Base-by-base conservation (phyloP, 805 yeast genomes). In the Phaffomyces opuntiae region DNA sequence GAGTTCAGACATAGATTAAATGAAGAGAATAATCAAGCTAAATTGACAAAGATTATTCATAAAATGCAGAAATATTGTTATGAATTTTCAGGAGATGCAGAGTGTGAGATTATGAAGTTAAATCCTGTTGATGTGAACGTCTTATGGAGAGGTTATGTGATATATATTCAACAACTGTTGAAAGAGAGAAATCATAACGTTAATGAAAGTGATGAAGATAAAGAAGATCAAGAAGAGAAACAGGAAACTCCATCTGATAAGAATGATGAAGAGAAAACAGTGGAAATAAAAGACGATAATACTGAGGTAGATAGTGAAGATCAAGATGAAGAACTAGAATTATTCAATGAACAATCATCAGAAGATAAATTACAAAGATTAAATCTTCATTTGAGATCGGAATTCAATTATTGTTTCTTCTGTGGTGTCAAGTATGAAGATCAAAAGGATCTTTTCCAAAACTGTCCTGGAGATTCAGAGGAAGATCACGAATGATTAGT, bases 381-480 rank as follows among this genome's bases (percentile, higher is more conserved):
- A 9, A 57, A 72, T 29, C 52, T 54, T 6, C 72, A 69, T 48
- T 54, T 76, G 25, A 58, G 81, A 32, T 51, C 64, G 1, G 61
- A 59, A 12, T 67, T 68, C 45, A 50, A 57, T 46, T 78, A 70
- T 52, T 78, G 83, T 52, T 72, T 61, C 53, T 78, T 66, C 59
- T 78, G 83, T 57, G 81, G 81, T 1, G 54, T 57, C 4, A 49
- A 50, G 32, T 78, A 63, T 52, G 56, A 57, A 1, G 61, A 59
- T 46, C 63, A 60, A 42, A 49, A 53, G 1, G 80, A 76, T 27
- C 49, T 78, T 19, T 61, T 46, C 14, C 52, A 56, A 14, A 57
- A 63, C 43, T 78, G 83, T 54, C 83, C 83, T 3, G 83, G 83
- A 1, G 45, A 57, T 1, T 49, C 52, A 3, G 75, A 71, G 49